Evolutionary conservation across 495 filamentous ascomycete genomes (phyloP).

Genomic region (Talaromyces wortmannii): DNA sequence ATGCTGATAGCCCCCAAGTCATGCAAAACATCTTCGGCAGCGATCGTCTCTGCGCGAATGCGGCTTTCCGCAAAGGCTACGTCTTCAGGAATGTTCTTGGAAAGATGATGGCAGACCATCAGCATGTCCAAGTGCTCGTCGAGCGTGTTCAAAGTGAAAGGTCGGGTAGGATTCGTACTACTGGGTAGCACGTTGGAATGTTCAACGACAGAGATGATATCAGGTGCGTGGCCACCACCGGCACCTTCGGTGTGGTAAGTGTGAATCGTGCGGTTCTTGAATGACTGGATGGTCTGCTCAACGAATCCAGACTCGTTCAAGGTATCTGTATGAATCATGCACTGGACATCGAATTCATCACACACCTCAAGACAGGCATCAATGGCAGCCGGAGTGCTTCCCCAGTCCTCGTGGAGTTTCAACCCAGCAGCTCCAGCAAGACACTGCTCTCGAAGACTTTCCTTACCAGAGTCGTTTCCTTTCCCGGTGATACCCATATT

Average conservation of each 20-base stretch:
- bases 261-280: constrained; percentile 89
- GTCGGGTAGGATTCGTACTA: constrained; percentile 89
- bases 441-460: constrained; percentile 74
- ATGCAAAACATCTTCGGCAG: constrained; percentile 94
- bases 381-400: constrained; percentile 85
- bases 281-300: constrained; percentile 80
- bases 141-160: constrained; percentile 87
- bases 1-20: constrained; percentile 95
- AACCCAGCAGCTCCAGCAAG: constrained; percentile 81
- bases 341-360: constrained; percentile 88
- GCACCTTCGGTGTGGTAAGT: constrained; percentile 98
- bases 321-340: constrained; percentile 95
- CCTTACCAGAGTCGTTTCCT: constrained; percentile 77
- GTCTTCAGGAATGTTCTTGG: constrained; percentile 89
- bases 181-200: constrained; percentile 88
- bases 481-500: constrained; percentile 96
- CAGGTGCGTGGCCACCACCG: constrained; percentile 91
- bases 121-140: constrained; percentile 98
- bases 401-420: constrained; percentile 98
- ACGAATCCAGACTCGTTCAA: constrained; percentile 97
- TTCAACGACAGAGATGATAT: constrained; percentile 93
- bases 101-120: constrained; percentile 96
- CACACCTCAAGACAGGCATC: constrained; percentile 84
- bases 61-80: constrained; percentile 93
- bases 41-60: constrained; percentile 94